A percentile compares a stretch with the other conserved stretches of the same genome.
These are phyloP conservation scores for Geum urbanum DNA, from an alignment of 306 rosid genomes.

Conservation along the genomic window DNA sequence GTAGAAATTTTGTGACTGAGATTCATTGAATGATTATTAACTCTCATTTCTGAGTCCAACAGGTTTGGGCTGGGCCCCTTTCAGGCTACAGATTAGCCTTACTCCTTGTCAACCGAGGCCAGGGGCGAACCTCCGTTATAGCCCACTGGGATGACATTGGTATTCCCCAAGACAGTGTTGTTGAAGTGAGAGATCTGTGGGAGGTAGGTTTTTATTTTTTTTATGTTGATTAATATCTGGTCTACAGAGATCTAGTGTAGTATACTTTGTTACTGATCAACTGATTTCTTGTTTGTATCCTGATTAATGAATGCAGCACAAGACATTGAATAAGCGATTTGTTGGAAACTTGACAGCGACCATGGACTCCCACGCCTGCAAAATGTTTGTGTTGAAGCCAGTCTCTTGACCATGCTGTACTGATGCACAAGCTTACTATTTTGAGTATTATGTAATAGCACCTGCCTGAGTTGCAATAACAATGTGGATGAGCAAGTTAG, in stretches of 20 bases:
- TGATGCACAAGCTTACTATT: not conserved
- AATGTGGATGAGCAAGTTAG: not conserved
- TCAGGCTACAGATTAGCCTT: conserved; percentile 62
- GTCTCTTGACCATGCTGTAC: conserved; percentile 29
- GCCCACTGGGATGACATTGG: conserved; percentile 89
- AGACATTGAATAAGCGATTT: conserved; percentile 50
- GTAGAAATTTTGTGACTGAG: not conserved
- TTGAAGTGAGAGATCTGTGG: conserved; percentile 87
- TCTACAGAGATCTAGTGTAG: not conserved
- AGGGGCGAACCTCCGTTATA: conserved; percentile 29
- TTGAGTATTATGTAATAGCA: too few relatives aligned
- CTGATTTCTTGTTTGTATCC: conserved; percentile 1
- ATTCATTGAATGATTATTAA: not conserved
- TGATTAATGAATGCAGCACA: conserved; percentile 52
- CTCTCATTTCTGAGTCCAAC: conserved; percentile 13
- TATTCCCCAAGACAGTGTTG: conserved; percentile 52
- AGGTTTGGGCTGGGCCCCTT: conserved; percentile 97
- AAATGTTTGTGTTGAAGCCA: conserved; percentile 72
- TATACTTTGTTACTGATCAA: not conserved
- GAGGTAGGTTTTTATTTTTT: conserved; percentile 48
- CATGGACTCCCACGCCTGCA: conserved; percentile 59
- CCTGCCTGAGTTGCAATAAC: not conserved
- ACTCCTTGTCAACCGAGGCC: conserved; percentile 65
- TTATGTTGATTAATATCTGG: not conserved
- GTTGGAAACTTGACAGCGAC: conserved; percentile 59